Evolutionary conservation across 2,329 filamentous ascomycete genomes (phyloP), one percentile per base, ranked within the genome.

Genomic region (Uncinocarpus reesii): DNA sequence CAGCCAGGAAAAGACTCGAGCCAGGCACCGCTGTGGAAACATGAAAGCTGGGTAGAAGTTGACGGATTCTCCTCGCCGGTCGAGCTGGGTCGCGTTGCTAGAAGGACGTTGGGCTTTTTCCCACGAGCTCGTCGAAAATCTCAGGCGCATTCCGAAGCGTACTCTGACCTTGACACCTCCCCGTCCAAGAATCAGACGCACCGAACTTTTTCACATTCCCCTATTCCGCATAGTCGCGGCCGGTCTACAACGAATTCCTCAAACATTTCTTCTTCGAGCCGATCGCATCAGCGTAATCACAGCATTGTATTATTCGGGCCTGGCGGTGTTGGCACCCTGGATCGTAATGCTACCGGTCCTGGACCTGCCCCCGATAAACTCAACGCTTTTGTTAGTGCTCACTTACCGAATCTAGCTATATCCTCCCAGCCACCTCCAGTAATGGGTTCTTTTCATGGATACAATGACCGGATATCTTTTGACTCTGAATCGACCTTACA

Each of bases 101-200:
- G 86, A 49, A 81, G 82, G 65, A 77, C 83, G 1, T 75, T 95
- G 37, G 90, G 89, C 20, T 96, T 90, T 67, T 96, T 96, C 60
- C 90, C 90, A 2, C 89, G 89, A 6, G 79, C 88, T 16, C 76
- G 88, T 61, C 86, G 89, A 79, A 92, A 92, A 81, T 92, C 84
- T 53, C 60, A 63, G 50, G 64, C 61, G 29, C 53, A 63, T 21
- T 44, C 48, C 21, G 47, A 29, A 20, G 11, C 42, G 10, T 43
- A 41, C 41, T 34, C 32, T 18, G 42, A 49, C 41, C 15, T 31
- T 6, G 1, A 84, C 84, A 6, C 77, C 78, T 16, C 74, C 77
- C 37, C 85, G 81, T 31, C 65, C 81, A 32, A 82, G 85, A 49
- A 58, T 80, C 7, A 71, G 74, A 10, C 75, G 74, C 45, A 55